Evolutionary conservation across 192 early-diverging fungal species (phyloP).

Genomic region (Backusella tarrabulga): DNA sequence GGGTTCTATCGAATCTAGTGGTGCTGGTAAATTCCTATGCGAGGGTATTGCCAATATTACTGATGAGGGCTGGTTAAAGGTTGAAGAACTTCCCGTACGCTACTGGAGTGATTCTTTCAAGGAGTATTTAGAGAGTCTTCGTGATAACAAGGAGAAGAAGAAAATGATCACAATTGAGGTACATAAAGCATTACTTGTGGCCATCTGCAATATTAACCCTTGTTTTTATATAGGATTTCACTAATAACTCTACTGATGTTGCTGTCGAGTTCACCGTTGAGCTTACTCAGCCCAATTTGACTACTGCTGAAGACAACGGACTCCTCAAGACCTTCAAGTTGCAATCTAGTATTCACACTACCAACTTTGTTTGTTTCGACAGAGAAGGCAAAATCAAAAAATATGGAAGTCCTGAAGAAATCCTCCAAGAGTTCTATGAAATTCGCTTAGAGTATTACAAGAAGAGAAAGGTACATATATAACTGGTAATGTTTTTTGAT

Average conservation of each 20-base stretch:
- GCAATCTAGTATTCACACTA: conserved; percentile 64
- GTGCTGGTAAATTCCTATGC: conserved; percentile 60
- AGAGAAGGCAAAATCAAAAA: conserved; percentile 79
- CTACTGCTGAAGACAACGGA: conserved; percentile 71
- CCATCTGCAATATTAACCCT: neutral
- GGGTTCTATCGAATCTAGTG: conserved; percentile 66
- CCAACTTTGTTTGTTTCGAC: conserved; percentile 97
- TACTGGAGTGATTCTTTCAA: conserved; percentile 92
- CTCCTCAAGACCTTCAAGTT: conserved; percentile 85
- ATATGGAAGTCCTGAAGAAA: conserved; percentile 73
- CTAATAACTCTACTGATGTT: conserved; percentile 68
- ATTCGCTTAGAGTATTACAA: conserved; percentile 83
- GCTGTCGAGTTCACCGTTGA: conserved; percentile 66
- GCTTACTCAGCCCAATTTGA: conserved; percentile 66
- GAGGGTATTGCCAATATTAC: conserved; percentile 67
- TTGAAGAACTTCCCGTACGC: conserved; percentile 88
- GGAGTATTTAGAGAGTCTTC: conserved; percentile 64
- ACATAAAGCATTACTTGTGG: neutral
- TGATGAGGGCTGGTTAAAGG: conserved; percentile 74
- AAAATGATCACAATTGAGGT: conserved; percentile 58
- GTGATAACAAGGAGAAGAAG: conserved; percentile 62
- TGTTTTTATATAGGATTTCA: conserved; percentile 50
- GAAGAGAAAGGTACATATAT: conserved; percentile 74
- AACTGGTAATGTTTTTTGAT: neutral
- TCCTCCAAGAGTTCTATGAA: conserved; percentile 87